These are phyloP conservation scores for Termitomyces heimii DNA, from an alignment of 768 basidiomycete species.

Conservation along the genomic window DNA sequence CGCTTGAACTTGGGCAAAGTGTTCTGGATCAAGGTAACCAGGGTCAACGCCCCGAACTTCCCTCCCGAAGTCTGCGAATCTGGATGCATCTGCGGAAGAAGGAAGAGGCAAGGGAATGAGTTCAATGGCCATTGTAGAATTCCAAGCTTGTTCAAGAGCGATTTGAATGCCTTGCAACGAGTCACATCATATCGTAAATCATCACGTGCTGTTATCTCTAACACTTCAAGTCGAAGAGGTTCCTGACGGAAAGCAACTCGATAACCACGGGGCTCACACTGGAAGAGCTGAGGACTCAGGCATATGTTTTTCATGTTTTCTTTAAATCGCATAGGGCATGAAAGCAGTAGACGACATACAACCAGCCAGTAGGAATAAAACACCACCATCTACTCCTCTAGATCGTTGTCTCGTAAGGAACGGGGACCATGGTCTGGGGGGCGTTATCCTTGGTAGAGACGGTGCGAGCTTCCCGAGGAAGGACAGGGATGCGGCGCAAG, in stretches of 20 bases:
- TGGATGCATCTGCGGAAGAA: conserved; percentile 58
- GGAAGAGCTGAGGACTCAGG: not conserved
- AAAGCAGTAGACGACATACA: conserved; percentile 21
- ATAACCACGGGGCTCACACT: not conserved
- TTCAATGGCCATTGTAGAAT: conserved; percentile 57
- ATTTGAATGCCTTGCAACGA: not conserved
- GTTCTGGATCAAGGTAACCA: conserved; percentile 47
- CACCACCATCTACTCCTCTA: conserved; percentile 38
- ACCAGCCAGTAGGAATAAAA: conserved; percentile 15
- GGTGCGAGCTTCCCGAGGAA: conserved; percentile 73
- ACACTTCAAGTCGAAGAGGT: not conserved
- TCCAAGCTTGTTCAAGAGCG: too few relatives aligned
- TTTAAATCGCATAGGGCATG: conserved; percentile 21
- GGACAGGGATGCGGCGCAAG: conserved; percentile 81
- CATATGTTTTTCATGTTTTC: conserved; percentile 18
- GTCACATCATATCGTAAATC: not conserved
- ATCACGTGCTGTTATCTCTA: not conserved
- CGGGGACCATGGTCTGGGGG: conserved; percentile 89
- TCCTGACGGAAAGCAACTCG: not conserved
- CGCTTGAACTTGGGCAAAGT: conserved; percentile 63
- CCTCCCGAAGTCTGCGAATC: conserved; percentile 69
- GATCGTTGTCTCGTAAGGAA: conserved; percentile 96
- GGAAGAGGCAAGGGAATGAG: conserved; percentile 64
- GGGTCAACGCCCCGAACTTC: conserved; percentile 74
- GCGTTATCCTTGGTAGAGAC: conserved; percentile 71